phyloP scores from a whole-genome alignment of 2,329 filamentous ascomycete genomes.

The Phoma sp. region DNA sequence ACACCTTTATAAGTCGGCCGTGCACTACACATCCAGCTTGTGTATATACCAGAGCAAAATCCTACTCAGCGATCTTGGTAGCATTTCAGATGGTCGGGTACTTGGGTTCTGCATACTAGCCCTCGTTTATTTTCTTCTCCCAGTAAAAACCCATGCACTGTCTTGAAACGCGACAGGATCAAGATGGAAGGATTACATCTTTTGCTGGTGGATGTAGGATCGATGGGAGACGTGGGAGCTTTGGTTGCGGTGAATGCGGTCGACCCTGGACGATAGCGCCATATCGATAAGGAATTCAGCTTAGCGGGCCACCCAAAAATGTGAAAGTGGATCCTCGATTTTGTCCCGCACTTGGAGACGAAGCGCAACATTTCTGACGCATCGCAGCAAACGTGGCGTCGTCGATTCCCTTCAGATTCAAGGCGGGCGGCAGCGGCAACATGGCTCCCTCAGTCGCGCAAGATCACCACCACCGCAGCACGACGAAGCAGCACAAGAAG shows the following conservation, averaged over 20 bases:
- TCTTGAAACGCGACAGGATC: too few relatives aligned
- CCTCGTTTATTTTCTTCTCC: too few relatives aligned
- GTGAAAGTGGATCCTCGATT: slow-evolving; percentile 23
- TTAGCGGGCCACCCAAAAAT: slow-evolving; percentile 27
- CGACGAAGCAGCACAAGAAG: slow-evolving; percentile 88
- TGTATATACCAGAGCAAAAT: too few relatives aligned
- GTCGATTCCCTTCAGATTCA: slow-evolving; percentile 77
- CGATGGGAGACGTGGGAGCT: too few relatives aligned
- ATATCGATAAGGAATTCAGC: slow-evolving; percentile 19
- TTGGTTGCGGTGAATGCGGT: background rate
- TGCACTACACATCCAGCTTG: too few relatives aligned
- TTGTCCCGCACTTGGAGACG: slow-evolving; percentile 29
- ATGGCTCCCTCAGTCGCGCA: slow-evolving; percentile 68
- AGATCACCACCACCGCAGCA: slow-evolving; percentile 86
- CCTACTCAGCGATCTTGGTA: too few relatives aligned
- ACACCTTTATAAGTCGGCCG: too few relatives aligned
- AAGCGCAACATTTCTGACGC: slow-evolving; percentile 21
- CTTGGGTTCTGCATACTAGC: too few relatives aligned
- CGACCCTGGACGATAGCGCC: slow-evolving; percentile 1
- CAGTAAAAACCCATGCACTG: too few relatives aligned
- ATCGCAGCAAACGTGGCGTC: slow-evolving; percentile 43
- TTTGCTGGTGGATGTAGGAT: too few relatives aligned
- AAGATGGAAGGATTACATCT: too few relatives aligned
- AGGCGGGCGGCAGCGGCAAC: slow-evolving; percentile 67
- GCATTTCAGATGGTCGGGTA: too few relatives aligned